Evolutionary conservation across 2,329 filamentous ascomycete genomes (phyloP), one percentile per base, ranked within the genome.

Genomic region (Hypoxylon sp.): DNA sequence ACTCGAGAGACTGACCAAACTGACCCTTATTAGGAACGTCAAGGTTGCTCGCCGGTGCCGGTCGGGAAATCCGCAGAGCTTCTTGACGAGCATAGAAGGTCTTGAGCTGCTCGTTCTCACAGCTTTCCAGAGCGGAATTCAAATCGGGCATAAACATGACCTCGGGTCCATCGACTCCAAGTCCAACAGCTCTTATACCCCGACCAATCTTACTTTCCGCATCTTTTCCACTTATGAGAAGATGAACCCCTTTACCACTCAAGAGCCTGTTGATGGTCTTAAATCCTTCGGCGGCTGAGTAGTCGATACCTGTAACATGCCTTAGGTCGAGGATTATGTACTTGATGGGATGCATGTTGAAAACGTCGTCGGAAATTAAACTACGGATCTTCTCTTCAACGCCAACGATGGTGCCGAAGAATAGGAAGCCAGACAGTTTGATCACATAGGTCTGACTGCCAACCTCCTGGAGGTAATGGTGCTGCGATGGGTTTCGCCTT

Each of bases 321-420:
- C 88, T 89, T 71, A 99, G 85, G 74, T 99, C 95, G 39, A 99
- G 83, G 17, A 99, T 87, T 43, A 99, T 82, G 75, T 93, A 99
- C 68, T 92, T 90, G 74, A 98, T 95, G 0, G 94, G 93, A 54
- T 89, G 86, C 68, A 87, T 82, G 24, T 83, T 81, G 74, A 97
- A 98, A 2, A 89, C 86, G 64, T 94, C 89, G 28, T 97, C 93
- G 26, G 94, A 89, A 48, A 98, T 89, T 30, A 98, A 80, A 3
- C 84, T 87, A 20, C 94, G 87, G 64, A 98, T 94, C 67, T 91
- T 91, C 66, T 92, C 91, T 77, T 99, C 95, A 0, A 99, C 94
- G 49, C 92, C 93, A 55, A 97, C 94, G 68, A 99, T 97, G 2
- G 94, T 98, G 15, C 95, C 95, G 70, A 99, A 99, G 82, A 99